phyloP scores from a whole-genome alignment of 345 rosid genomes.

The sweet orange (Citrus sinensis) region DVS_A1.0 CM039162.1:22884501-22885000 shows the following conservation, averaged over 20 bases:
- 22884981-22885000: not conserved
- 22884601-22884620: conserved; percentile 69
- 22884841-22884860: conserved; percentile 37
- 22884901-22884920: not conserved
- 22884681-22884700: too few relatives aligned
- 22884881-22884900: not conserved
- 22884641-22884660: not conserved
- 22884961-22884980: too few relatives aligned
- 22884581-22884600: conserved; percentile 67
- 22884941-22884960: not conserved
- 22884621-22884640: conserved; percentile 65
- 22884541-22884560: conserved; percentile 72
- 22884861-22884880: conserved; percentile 8
- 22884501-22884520: conserved; percentile 76
- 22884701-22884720: not conserved
- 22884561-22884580: conserved; percentile 80
- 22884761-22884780: conserved; percentile 48
- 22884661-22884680: not conserved
- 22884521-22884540: conserved; percentile 74
- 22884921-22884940: not conserved
- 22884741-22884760: conserved; percentile 84
- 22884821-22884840: conserved; percentile 60
- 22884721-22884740: conserved; percentile 75
- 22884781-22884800: conserved; percentile 71
- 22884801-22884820: conserved; percentile 58